Base-by-base conservation (phyloP, 2,329 filamentous ascomycete genomes). In the Dactylellina drechsleri region DNA sequence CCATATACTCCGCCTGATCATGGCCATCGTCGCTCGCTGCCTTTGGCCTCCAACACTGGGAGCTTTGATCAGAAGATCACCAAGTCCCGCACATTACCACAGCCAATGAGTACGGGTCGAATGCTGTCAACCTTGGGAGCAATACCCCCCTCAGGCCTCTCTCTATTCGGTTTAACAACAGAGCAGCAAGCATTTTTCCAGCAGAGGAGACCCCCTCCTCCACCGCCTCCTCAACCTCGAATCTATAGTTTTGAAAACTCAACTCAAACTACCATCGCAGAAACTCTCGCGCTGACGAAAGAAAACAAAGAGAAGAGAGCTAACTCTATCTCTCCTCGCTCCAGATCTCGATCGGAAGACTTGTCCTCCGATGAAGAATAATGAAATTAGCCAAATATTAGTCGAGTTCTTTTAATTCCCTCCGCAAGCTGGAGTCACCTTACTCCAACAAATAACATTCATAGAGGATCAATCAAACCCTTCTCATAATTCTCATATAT, bases 161-260 rank as follows among this genome's bases (percentile, higher is more conserved):
- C 70, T 23, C 64, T 74, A n/a, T 74, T 74, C 57, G 62, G 70
- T n/a, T 43, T 74, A 5, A 74, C 70, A 20, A 62, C 70, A 16
- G 70, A 74, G 23, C 61, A 74, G 15, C 70, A 74, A n/a, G 70
- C 70, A 0, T 74, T 66, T 23, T 67, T 74, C 10, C 70, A 74
- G 40, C 70, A 74, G 31, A 40, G 70, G 52, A 61, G 70, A 18
- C 62, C 64, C 6, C 70, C 70, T 18, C 70, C 70, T 16, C 70
- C 70, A 2, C 70, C 70, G n/a, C 70, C 70, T 52, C 70, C 70
- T 28, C 70, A 74, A 20, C 70, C 70, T 45, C 41, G 70, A 16
- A 45, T 74, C 41, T 74, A 74, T n/a, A 74, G 62, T 40, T 74
- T 74, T 15, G 70, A 74, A 41, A 74, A 74, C 31, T 66, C 70